These are phyloP conservation scores for Rhodotorula graminis DNA, from an alignment of 768 basidiomycete species.

Conservation along the genomic window DNA sequence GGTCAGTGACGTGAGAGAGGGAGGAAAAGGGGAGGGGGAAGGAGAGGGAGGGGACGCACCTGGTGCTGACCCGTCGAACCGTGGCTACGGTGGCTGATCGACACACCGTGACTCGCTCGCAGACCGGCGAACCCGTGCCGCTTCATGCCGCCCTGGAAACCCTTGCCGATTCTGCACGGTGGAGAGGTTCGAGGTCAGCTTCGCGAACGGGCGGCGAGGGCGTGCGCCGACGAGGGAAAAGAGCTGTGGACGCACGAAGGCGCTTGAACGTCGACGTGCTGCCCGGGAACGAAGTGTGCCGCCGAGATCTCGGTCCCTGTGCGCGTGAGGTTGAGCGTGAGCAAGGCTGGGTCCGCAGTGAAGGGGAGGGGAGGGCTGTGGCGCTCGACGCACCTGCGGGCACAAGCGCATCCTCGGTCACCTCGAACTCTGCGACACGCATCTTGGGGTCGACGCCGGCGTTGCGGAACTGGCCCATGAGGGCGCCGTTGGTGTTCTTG, in stretches of 20 bases:
- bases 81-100: conserved; percentile 82
- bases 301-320: conserved; percentile 83
- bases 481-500: conserved; percentile 61
- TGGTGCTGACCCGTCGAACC: conserved; percentile 95
- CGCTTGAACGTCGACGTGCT: conserved; percentile 84
- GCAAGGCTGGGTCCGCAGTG: no score
- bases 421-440: conserved; percentile 78
- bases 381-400: conserved; percentile 66
- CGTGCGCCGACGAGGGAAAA: background rate
- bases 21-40: background rate
- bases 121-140: conserved; percentile 88
- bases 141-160: conserved; percentile 96
- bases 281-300: conserved; percentile 93
- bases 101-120: conserved; percentile 91
- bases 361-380: background rate
- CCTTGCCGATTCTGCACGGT: conserved; percentile 79
- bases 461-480: conserved; percentile 83
- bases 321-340: background rate
- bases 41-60: conserved; percentile 52
- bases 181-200: background rate
- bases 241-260: conserved; percentile 67
- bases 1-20: background rate
- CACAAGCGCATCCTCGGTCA: conserved; percentile 81
- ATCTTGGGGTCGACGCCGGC: conserved; percentile 77
- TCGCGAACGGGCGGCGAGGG: background rate